Base-by-base conservation (phyloP, 2,329 filamentous ascomycete genomes). In the Diaporthe vexans region DNA sequence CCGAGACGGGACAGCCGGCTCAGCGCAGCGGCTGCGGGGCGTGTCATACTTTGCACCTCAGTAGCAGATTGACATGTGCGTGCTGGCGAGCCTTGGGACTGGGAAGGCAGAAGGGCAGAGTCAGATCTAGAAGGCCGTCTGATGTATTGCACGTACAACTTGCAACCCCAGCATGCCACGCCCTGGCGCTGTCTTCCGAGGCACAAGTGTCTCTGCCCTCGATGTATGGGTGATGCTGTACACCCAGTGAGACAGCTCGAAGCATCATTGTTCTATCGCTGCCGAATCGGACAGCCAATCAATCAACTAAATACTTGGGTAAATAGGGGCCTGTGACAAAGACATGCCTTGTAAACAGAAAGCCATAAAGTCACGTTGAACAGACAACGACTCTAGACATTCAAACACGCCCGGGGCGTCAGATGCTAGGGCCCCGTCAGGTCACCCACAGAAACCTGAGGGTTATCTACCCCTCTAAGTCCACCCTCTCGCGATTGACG, bases 131-230 rank as follows among this genome's bases (percentile, higher is more conserved):
- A 40, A 19, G 19, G 33, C 33, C 24, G 19, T 24, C 48, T 40
- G 63, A 13, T 29, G 58, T 46, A 9, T 35, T 21, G 46, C 29
- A 63, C 57, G 37, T 54, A 56, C 46, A 11, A 63, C 33, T 43
- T 33, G 24, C 37, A 26, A 26, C 33, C 15, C 33, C 6, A 63
- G 40, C 59, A 48, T 17, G 59, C n/a, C n/a, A 33, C n/a, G 11
- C 43, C 24, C 26, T n/a, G 35, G 56, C 48, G 35, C 29, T 35
- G 57, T 56, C 19, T 54, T 24, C 57, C 24, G 24, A 35, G 24
- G 48, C 48, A 63, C 70, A 56, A 37, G 57, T 46, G 43, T 52
- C 35, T 56, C 57, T 48, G 24, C 29, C 48, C 46, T 63, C 29
- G 70, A 61, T 46, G 4, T 24, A 63, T 46, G 54, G 70, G 29